Base-by-base conservation (phyloP, 768 basidiomycete species). In the Infundibulicybe gibba region DNA sequence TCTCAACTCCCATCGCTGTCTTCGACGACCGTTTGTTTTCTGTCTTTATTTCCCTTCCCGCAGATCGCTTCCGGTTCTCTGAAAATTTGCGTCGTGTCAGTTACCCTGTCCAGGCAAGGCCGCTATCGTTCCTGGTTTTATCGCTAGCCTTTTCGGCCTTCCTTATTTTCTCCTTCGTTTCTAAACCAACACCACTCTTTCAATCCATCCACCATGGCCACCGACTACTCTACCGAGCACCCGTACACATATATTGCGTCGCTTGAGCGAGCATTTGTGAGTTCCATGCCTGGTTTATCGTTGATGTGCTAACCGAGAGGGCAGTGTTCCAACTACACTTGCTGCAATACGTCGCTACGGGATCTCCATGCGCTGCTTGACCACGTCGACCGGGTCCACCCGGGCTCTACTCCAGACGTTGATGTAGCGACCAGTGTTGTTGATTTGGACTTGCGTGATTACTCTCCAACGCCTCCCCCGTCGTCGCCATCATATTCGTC, bases 341-440 rank as follows among this genome's bases (percentile, higher is more conserved):
- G 77, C 55, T 76, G 76, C 53, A 69, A 67, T 32, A 61, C 67
- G 43, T 45, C 62, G 8, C 63, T 75, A 13, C 59, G 67, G 2
- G 71, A 73, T 58, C 58, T 77, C 40, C 76, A 77, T 47, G 65
- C 64, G 37, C 67, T 76, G 19, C 60, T 77, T 49, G 70, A 72
- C 53, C 79, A 77, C 54, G 68, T 71, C 31, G 72, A 74, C 49
- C 25, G 35, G 35, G 17, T n/a, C 17, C 35, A 38, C 35, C 14
- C 35, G 35, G 56, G 56, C 11, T 43, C 57, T 15, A 49, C 53
- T 31, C 49, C 56, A 6, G 60, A 63, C 45, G 67, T 65, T 33
- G 67, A 37, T 64, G 60, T 3, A 49, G 67, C 40, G 66, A 66
- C 54, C 70, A 62, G 41, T 52, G 49, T 16, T 10, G 35, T 10